Base-by-base conservation (phyloP, 257 asterid species). In the Buddleja alternifolia region DNA sequence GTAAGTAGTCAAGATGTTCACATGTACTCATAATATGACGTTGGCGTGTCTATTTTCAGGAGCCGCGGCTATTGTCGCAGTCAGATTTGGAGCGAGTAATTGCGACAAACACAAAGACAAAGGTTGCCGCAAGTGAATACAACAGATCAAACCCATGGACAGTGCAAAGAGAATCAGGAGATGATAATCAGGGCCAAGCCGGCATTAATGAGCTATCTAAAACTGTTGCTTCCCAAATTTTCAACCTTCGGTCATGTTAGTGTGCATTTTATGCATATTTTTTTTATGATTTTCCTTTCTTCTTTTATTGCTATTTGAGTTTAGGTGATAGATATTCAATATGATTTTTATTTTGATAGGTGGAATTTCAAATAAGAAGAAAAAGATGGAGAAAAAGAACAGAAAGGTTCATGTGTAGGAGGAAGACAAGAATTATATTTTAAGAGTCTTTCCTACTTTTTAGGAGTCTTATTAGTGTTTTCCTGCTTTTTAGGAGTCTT, bases 111-210 rank as follows among this genome's bases (percentile, higher is more conserved):
- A 90, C 73, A 19, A 85, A 78, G 46, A 93, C 98, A 4, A 84
- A 68, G 40, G 75, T 75, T 69, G 98, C 95, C 64, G 96, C 98
- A 52, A 73, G 66, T 21, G 96, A 93, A 70, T 93, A 79, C 80
- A 63, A 44, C 63, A 68, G 85, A 74, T 60, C 82, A 57, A 84
- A 72, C 73, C 73, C 83, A 45, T 84, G 85, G 81, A 63, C 85
- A 3, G 57, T 29, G 45, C 73, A 20, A 8, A 54, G 74, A 57
- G 89, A 72, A 15, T 75, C 84, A 12, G 34, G 34, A 29, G 87
- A 87, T 64, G 80, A 83, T 75, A 70, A 65, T 77, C 90, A 79
- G 84, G 92, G 85, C 61, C 85, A 77, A 83, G 83, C 71, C 63
- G 82, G 84, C 45, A 74, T 86, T 29, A 70, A 50, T 61, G 85